A percentile compares a stretch with the other conserved stretches of the same genome.
phyloP scores from a whole-genome alignment of 2,329 filamentous ascomycete species.

The Teratosphaeriaceae sp. region DNA sequence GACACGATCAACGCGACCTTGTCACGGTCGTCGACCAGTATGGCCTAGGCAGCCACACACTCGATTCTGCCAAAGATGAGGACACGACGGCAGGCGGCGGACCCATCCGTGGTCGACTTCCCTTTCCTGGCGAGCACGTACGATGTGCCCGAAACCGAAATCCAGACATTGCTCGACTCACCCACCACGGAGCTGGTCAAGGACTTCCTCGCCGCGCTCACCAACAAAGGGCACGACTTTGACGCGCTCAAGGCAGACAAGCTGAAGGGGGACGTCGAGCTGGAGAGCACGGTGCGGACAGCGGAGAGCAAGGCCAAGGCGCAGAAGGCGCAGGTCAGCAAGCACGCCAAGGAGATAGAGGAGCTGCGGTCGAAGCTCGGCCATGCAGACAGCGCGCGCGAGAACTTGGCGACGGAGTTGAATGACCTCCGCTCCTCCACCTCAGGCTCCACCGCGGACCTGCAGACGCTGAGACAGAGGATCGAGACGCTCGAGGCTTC shows the following conservation, averaged over 20 bases:
- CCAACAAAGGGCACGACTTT: conserved; percentile 71
- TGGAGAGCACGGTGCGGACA: conserved; percentile 81
- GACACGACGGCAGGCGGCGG: conserved; percentile 36
- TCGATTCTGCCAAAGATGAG: conserved; percentile 40
- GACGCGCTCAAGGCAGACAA: conserved; percentile 82
- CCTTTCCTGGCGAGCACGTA: conserved; percentile 68
- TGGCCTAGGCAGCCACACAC: not conserved
- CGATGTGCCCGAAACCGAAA: conserved; percentile 57
- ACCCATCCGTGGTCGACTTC: conserved; percentile 55
- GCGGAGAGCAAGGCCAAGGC: conserved; percentile 76
- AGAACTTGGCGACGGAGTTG: conserved; percentile 73
- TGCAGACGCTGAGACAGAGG: conserved; percentile 70
- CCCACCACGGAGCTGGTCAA: conserved; percentile 75
- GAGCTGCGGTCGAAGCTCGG: conserved; percentile 74
- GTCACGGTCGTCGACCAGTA: not conserved
- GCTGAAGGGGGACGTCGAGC: conserved; percentile 80
- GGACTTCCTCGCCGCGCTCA: conserved; percentile 66
- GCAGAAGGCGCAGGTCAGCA: conserved; percentile 74
- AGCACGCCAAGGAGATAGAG: conserved; percentile 75
- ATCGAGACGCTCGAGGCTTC: conserved; percentile 83
- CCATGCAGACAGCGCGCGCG: conserved; percentile 71
- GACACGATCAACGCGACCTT: too few relatives aligned
- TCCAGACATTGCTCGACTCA: conserved; percentile 55
- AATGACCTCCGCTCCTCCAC: conserved; percentile 69
- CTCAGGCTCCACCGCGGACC: conserved; percentile 64